Base-by-base conservation (phyloP, 306 rosid species). In the Fagus crenata region DNA sequence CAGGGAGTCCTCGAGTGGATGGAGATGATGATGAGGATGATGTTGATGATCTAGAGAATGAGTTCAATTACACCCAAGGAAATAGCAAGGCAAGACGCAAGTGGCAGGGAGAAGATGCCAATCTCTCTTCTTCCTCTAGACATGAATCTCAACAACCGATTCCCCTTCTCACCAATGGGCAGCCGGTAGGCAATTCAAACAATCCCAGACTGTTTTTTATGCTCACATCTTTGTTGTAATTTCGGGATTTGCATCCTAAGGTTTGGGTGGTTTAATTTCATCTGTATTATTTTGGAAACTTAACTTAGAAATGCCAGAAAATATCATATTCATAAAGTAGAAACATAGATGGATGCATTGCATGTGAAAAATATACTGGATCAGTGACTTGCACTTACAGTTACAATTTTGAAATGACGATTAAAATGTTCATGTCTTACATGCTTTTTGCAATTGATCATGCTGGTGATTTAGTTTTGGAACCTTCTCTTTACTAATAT, bases 1-100 rank as follows among this genome's bases (percentile, higher is more conserved):
- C 74, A 96, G 99, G 99, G 85, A 92, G 98, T 86, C 90, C 93
- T 73, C 90, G 97, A 70, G 98, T 96, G 53, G 98, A 92, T 13
- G 99, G 98, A 54, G 99, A 96, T 79, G 97, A 92, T 18, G 99
- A 96, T 6, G 99, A 96, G 73, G 99, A 91, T 46, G 97, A 87
- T 71, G 83, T 79, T 42, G 99, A 96, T 87, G 96, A 96, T 84
- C 73, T 92, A 28, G 99, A 96, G 81, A 96, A 96, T 65, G 99
- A 96, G 81, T 89, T 92, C 85, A 87, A 84, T 78, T 85, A 89
- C 61, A 54, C 58, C 12, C 88, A 81, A 59, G 96, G 90, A 56
- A 90, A 82, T 76, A 15, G 79, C 82, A 87, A 85, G 86, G 79
- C 87, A 0, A 86, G 89, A 76, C 83, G 87, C n/a, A 96, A 85